A percentile compares a stretch with the other conserved stretches of the same genome.
phyloP scores from a whole-genome alignment of 2,329 filamentous ascomycete genomes.

The Chaetomium sp. region DNA sequence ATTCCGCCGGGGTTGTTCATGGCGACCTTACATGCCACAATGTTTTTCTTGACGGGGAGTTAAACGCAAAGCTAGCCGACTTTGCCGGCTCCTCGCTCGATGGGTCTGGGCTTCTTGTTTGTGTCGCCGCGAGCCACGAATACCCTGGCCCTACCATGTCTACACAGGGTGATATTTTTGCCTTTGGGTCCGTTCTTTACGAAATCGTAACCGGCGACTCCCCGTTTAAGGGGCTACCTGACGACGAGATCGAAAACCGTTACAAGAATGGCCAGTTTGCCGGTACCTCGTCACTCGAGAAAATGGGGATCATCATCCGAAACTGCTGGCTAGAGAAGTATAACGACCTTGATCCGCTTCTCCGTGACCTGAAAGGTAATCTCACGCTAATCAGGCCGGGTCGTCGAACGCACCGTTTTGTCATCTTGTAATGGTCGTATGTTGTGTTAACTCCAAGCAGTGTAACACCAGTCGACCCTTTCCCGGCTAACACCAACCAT shows the following conservation, averaged over 20 bases:
- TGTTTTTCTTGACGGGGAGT: background rate
- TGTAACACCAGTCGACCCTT: too few species aligned
- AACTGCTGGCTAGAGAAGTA: constrained; percentile 3
- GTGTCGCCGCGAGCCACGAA: background rate
- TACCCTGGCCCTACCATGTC: background rate
- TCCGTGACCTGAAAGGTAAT: too few species aligned
- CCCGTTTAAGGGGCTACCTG: background rate
- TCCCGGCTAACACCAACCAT: too few species aligned
- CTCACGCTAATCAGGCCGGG: too few species aligned
- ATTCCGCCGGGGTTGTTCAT: constrained; percentile 1
- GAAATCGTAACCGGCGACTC: constrained; percentile 2
- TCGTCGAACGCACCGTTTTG: too few species aligned
- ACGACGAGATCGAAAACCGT: background rate
- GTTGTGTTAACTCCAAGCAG: too few species aligned
- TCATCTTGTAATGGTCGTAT: too few species aligned
- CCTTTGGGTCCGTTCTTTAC: background rate
- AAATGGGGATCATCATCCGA: background rate
- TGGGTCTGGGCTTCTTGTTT: constrained; percentile 2
- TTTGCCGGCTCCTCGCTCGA: constrained; percentile 8
- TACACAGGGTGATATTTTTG: background rate
- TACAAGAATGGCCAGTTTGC: background rate
- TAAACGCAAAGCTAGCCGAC: constrained; percentile 5
- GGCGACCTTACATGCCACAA: constrained; percentile 3
- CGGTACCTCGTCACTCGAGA: background rate
- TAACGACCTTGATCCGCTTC: too few species aligned